Evolutionary conservation across 2,329 filamentous ascomycete species (phyloP).

Genomic region (Cadophora gregata): DNA sequence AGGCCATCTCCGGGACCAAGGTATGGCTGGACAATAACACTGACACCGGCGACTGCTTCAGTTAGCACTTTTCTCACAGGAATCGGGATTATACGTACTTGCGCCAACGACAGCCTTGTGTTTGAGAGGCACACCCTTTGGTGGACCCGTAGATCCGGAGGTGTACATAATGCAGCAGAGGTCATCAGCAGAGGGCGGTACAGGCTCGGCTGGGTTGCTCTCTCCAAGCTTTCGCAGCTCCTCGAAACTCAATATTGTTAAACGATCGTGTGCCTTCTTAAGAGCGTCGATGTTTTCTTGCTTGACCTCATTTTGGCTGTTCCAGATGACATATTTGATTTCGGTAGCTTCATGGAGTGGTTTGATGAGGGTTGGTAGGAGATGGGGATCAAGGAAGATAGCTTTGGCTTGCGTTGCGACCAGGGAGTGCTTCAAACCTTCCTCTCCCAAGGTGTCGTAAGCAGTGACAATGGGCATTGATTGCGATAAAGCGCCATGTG

Average conservation of each 20-base stretch:
- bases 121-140: constrained; percentile 87
- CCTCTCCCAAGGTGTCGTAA: constrained; percentile 88
- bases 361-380: constrained; percentile 64
- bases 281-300: constrained; percentile 56
- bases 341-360: constrained; percentile 62
- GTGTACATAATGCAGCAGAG: constrained; percentile 87
- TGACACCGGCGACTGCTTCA: constrained; percentile 74
- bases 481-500: constrained; percentile 81
- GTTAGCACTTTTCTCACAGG: constrained; percentile 48
- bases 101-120: constrained; percentile 85
- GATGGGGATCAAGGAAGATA: constrained; percentile 86
- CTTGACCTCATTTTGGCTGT: constrained; percentile 59
- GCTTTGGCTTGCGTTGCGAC: constrained; percentile 79
- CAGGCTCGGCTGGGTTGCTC: constrained; percentile 72
- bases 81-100: constrained; percentile 74
- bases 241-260: constrained; percentile 60
- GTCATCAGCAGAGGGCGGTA: constrained; percentile 75
- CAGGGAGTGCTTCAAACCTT: constrained; percentile 85
- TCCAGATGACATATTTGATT: constrained; percentile 68
- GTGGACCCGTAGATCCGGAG: constrained; percentile 86
- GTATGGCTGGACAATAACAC: constrained; percentile 76
- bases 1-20: constrained; percentile 80
- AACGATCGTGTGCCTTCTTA: constrained; percentile 60
- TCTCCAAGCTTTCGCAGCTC: constrained; percentile 56
- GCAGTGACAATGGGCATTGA: constrained; percentile 92